phyloP scores from a whole-genome alignment of 2,329 filamentous ascomycete genomes.

The Elsinoe australis region DNA sequence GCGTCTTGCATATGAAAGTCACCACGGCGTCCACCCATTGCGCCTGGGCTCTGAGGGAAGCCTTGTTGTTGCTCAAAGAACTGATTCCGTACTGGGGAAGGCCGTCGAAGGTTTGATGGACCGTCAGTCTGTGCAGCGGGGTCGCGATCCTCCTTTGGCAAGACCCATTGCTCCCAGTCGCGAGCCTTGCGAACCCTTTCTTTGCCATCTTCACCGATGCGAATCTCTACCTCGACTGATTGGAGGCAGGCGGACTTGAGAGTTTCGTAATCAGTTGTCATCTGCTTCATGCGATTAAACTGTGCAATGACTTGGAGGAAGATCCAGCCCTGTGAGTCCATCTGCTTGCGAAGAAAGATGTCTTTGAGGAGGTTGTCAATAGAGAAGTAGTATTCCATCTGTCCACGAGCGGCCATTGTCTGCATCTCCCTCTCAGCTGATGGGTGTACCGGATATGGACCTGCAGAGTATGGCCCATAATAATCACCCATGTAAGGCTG shows the following conservation, averaged over 20 bases:
- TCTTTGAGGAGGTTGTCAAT: conserved; percentile 94
- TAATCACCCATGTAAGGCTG: conserved; percentile 38
- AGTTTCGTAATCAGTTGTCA: conserved; percentile 64
- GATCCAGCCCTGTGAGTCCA: conserved; percentile 94
- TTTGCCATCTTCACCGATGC: conserved; percentile 64
- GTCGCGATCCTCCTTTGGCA: conserved; percentile 64
- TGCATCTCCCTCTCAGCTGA: conserved; percentile 52
- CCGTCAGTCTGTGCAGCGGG: conserved; percentile 67
- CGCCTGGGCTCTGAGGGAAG: conserved; percentile 25
- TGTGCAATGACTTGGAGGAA: conserved; percentile 66
- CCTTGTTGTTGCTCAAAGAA: conserved; percentile 29
- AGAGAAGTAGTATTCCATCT: conserved; percentile 88
- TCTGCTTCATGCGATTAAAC: conserved; percentile 76
- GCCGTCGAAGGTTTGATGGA: conserved; percentile 41
- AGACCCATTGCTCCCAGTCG: conserved; percentile 73
- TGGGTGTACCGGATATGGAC: conserved; percentile 50
- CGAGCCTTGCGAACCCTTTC: conserved; percentile 70
- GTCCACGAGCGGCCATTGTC: conserved; percentile 52
- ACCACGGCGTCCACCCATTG: conserved; percentile 25
- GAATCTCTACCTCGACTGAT: conserved; percentile 65
- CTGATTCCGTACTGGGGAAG: conserved; percentile 33
- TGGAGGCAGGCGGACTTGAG: conserved; percentile 68
- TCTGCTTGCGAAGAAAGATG: conserved; percentile 74
- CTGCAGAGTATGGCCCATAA: conserved; percentile 47
- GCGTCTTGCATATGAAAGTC: conserved; percentile 15